Evolutionary conservation across 306 rosid species (phyloP).

Genomic region (Cucumis hystrix): DNA sequence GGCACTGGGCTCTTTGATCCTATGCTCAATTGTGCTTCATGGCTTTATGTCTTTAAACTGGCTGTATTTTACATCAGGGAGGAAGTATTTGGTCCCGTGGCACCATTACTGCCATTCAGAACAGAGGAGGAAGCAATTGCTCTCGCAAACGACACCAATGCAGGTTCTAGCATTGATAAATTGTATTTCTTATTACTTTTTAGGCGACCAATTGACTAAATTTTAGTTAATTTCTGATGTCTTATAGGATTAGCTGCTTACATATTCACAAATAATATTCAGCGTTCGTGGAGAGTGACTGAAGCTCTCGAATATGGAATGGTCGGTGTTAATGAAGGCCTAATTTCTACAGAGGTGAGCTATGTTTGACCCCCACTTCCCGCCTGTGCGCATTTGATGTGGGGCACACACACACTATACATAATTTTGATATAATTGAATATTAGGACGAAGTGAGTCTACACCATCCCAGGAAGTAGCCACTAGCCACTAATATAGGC

Average conservation of each 20-base stretch:
- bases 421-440: not conserved
- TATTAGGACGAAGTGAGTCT: not conserved
- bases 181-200: not conserved
- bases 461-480: not conserved
- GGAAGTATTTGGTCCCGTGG: conserved; percentile 96
- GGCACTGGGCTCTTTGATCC: not conserved
- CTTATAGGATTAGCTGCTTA: conserved; percentile 83
- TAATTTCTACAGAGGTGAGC: conserved; percentile 83
- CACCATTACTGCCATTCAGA: conserved; percentile 74
- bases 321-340: conserved; percentile 90
- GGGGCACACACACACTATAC: too few relatives aligned
- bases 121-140: conserved; percentile 82
- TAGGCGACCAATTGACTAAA: not conserved
- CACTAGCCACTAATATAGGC: not conserved
- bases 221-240: not conserved
- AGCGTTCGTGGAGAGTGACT: conserved; percentile 89
- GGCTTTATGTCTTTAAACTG: conserved; percentile 2
- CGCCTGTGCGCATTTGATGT: too few relatives aligned
- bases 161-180: conserved; percentile 35
- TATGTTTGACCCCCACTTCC: not conserved
- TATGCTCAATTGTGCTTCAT: not conserved
- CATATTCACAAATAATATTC: conserved; percentile 69
- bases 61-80: conserved; percentile 41
- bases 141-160: conserved; percentile 74
- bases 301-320: conserved; percentile 96